These are phyloP conservation scores for Botryotinia calthae DNA, from an alignment of 2,329 filamentous ascomycete genomes.

Conservation along the genomic window DNA sequence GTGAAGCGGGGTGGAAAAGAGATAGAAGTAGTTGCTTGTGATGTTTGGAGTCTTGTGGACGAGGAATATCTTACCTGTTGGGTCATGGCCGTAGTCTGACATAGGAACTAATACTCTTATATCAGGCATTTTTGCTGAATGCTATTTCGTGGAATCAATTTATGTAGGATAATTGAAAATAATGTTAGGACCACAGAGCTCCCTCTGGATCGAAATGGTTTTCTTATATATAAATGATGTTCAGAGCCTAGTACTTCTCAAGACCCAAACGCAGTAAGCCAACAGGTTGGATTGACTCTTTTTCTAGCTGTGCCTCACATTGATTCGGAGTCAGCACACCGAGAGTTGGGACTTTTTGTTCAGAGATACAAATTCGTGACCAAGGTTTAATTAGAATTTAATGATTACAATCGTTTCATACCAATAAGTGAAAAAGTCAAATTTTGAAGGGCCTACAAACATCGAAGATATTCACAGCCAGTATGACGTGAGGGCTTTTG, in stretches of 20 bases:
- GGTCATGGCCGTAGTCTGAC: conserved; percentile 56
- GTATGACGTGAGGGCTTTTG: not conserved
- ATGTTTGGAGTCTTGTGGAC: not conserved
- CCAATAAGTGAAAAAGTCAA: too few relatives aligned
- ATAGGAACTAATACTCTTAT: conserved; percentile 48
- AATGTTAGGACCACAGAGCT: too few relatives aligned
- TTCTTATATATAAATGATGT: not conserved
- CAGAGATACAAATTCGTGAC: not conserved
- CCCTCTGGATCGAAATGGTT: not conserved
- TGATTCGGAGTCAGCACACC: not conserved
- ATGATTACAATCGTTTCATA: not conserved
- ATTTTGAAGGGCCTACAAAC: not conserved
- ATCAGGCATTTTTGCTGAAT: not conserved
- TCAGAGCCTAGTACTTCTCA: not conserved
- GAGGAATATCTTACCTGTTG: conserved; percentile 44
- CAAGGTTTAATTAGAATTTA: not conserved
- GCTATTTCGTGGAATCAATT: not conserved
- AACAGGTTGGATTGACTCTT: not conserved
- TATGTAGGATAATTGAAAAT: not conserved
- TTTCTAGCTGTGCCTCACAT: not conserved
- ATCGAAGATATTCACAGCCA: not conserved
- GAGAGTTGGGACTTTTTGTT: not conserved
- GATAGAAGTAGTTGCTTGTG: not conserved
- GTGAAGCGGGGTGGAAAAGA: not conserved
- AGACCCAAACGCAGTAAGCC: not conserved